phyloP scores from a whole-genome alignment of 176 grass and related monocot species.

The Pontederia crassipes region DNA sequence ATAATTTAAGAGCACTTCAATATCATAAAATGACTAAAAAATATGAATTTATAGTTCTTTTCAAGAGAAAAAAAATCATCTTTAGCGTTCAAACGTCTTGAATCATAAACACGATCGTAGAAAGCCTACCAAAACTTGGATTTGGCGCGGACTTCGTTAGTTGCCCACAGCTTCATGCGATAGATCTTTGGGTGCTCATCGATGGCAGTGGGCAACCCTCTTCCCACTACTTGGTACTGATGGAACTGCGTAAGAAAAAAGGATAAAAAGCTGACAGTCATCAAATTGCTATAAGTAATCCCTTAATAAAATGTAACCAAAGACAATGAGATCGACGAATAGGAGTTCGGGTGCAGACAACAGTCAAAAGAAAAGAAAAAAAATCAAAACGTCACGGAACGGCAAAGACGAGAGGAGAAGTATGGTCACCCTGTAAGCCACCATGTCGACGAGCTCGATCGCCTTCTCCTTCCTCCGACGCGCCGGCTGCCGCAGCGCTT shows the following conservation, averaged over 20 bases:
- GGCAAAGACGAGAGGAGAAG: background rate
- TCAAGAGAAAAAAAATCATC: too few relatives aligned
- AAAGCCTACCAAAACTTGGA: constrained; percentile 53
- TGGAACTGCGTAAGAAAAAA: constrained; percentile 28
- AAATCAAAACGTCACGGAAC: background rate
- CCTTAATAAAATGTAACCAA: background rate
- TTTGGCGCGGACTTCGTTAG: constrained; percentile 70
- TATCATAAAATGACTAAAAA: too few relatives aligned
- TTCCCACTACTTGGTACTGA: constrained; percentile 81
- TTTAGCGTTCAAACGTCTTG: too few relatives aligned
- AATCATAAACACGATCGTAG: too few relatives aligned
- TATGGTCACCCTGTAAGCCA: constrained; percentile 36
- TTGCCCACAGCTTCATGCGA: constrained; percentile 79
- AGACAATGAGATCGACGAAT: too few relatives aligned
- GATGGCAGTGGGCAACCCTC: constrained; percentile 40
- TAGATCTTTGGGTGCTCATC: constrained; percentile 81
- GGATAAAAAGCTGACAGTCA: background rate
- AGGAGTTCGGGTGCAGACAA: background rate
- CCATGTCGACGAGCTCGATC: constrained; percentile 24
- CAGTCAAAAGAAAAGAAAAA: background rate
- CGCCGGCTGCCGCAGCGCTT: constrained; percentile 3
- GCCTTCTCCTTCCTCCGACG: background rate
- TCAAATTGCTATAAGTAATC: background rate
- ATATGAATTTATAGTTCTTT: too few relatives aligned
- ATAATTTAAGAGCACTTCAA: too few relatives aligned